Evolutionary conservation across 805 yeast species (phyloP), one percentile per base, ranked within the genome.

Genomic region (Yamadazyma sp.): DNA sequence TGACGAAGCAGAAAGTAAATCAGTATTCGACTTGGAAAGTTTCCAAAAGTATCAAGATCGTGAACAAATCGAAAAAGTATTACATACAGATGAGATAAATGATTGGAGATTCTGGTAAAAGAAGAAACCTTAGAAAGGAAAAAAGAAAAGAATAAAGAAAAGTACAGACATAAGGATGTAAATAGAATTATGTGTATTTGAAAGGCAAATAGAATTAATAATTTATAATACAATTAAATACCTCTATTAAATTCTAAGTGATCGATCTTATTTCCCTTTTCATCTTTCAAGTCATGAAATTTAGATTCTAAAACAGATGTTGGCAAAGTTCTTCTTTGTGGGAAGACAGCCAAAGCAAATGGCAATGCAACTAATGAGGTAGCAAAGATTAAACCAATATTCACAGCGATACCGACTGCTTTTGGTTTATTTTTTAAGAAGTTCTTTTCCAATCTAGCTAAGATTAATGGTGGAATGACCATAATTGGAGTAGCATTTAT

Each of bases 401-500:
- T 93, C n/a, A 80, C 81, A 11, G 70, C 52, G 5, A 84, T 82
- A 51, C 83, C 87, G 4, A 76, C 62, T 13, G 78, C 69, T 40
- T 76, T 60, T 6, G 89, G 74, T 55, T 78, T 84, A 22, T 85
- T 83, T 52, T 75, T 79, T 44, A 89, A 69, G 12, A 81, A 53
- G 7, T 63, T 71, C 45, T 73, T 75, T 63, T 93, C 97, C 45
- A 93, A 67, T 56, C 71, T 76, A 30, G 88, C 87, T 27, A 93
- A 71, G 18, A 86, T 53, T 50, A 93, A 71, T 2, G 99, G 97
- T 1, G 99, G 98, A 5, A 93, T 59, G 14, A 86, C 98, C 99
- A 93, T 93, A 50, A 93, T 76, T 13, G 99, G 99, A 0, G 98
- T 85, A 12, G 98, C 97, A 52, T 88, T 93, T 48, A 91, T 84